Conservation (phyloP, 2,329 filamentous ascomycete genomes). For the Colletotrichum sp. region DNA sequence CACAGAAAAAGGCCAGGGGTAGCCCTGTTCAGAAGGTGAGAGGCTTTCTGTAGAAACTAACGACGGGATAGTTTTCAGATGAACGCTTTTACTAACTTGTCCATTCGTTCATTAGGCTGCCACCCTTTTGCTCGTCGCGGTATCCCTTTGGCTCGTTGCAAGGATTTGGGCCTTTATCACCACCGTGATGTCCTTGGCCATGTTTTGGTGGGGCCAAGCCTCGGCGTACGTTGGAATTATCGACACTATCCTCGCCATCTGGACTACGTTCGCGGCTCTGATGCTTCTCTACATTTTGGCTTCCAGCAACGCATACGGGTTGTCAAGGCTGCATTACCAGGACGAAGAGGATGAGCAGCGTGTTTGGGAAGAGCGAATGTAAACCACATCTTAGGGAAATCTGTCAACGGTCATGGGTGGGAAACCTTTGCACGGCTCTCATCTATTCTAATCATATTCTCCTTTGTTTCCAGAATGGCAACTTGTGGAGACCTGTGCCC, state of each 20-base stretch:
- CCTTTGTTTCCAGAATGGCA: fast-evolving
- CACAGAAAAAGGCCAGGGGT: constrained; percentile 1
- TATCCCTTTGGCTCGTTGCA: constrained; percentile 29
- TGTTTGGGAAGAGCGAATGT: neutral
- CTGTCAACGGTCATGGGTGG: fast-evolving
- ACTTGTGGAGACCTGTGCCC: neutral
- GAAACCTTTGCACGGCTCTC: neutral
- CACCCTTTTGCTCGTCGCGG: constrained; percentile 26
- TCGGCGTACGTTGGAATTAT: constrained; percentile 20
- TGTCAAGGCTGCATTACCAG: constrained; percentile 27
- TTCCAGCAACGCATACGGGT: constrained; percentile 25
- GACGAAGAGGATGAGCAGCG: neutral
- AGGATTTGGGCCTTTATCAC: constrained; percentile 26
- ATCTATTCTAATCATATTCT: fast-evolving
- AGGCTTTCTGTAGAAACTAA: neutral
- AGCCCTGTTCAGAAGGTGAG: constrained; percentile 3
- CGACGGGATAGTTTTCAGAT: neutral
- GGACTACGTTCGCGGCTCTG: constrained; percentile 28
- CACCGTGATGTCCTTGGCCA: neutral
- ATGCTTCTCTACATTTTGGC: constrained; percentile 31
- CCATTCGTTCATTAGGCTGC: constrained; percentile 18
- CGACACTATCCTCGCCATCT: constrained; percentile 26
- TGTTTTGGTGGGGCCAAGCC: neutral
- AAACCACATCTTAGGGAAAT: fast-evolving
- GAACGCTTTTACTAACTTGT: neutral